A percentile compares a stretch with the other conserved stretches of the same genome.
Conservation (phyloP, 2,329 filamentous ascomycete species). For the Pseudocercospora crystallina region DNA sequence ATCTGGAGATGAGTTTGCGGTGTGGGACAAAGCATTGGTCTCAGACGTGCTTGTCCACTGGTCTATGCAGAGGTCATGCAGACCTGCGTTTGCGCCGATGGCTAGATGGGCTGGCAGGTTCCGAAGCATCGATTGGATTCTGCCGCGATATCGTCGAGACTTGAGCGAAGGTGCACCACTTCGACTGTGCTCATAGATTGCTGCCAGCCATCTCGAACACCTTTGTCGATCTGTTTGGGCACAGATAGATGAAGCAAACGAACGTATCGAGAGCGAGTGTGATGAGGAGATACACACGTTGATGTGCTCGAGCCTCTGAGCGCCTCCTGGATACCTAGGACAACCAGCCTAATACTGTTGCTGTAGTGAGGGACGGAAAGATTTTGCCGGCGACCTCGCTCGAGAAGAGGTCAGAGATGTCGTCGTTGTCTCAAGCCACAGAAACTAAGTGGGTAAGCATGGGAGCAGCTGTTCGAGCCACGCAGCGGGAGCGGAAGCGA, state of each 20-base stretch:
- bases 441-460: too few relatives aligned
- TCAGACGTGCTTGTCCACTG: slow-evolving; percentile 21
- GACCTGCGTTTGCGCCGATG: slow-evolving; percentile 19
- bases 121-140: not conserved
- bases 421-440: too few relatives aligned
- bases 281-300: too few relatives aligned
- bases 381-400: too few relatives aligned
- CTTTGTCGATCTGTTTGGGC: slow-evolving; percentile 3
- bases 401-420: too few relatives aligned
- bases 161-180: not conserved
- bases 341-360: too few relatives aligned
- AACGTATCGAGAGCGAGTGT: not conserved
- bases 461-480: too few relatives aligned
- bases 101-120: slow-evolving; percentile 4
- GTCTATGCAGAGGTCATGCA: slow-evolving; percentile 17
- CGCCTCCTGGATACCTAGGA: too few relatives aligned
- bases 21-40: slow-evolving; percentile 31
- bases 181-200: not conserved
- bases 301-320: too few relatives aligned
- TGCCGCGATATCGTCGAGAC: slow-evolving; percentile 1
- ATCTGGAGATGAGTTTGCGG: slow-evolving; percentile 27
- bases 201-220: not conserved
- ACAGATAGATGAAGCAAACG: slow-evolving; percentile 1
- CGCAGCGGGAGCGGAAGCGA: too few relatives aligned
- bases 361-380: too few relatives aligned